These are phyloP conservation scores for Diaporthe sp. DNA, from an alignment of 2,329 filamentous ascomycete species.

Conservation along the genomic window DNA sequence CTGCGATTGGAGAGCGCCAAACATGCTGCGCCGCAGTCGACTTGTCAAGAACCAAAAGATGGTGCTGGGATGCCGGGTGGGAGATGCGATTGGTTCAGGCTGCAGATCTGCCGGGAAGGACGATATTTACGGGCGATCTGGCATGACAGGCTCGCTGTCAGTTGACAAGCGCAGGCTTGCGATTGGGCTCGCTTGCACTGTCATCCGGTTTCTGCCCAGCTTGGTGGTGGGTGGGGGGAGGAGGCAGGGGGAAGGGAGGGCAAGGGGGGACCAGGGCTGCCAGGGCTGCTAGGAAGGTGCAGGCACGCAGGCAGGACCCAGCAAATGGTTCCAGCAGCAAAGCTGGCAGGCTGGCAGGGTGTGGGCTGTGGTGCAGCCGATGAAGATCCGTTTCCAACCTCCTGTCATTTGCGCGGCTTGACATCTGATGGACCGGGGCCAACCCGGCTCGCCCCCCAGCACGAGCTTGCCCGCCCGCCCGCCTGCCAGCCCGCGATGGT, in stretches of 20 bases:
- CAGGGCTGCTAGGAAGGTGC: not conserved
- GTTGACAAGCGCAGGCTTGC: slow-evolving; percentile 40
- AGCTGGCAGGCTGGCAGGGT: not conserved
- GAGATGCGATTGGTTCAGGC: slow-evolving; percentile 41
- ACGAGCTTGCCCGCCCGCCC: not conserved
- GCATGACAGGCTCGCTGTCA: slow-evolving; percentile 42
- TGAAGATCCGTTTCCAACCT: slow-evolving; percentile 42
- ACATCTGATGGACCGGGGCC: slow-evolving; percentile 20
- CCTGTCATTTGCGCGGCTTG: slow-evolving; percentile 39
- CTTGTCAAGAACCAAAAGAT: slow-evolving; percentile 35
- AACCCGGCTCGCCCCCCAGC: slow-evolving; percentile 9
- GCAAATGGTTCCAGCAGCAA: not conserved
- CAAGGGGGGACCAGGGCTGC: slow-evolving; percentile 5
- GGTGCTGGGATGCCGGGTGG: slow-evolving; percentile 31
- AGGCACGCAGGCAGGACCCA: not conserved
- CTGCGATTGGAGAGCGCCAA: slow-evolving; percentile 38
- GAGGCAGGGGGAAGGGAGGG: not conserved
- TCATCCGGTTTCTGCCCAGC: slow-evolving; percentile 43
- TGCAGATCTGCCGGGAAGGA: slow-evolving; percentile 43
- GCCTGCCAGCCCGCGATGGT: slow-evolving; percentile 29
- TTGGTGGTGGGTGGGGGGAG: slow-evolving; percentile 9
- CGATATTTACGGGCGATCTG: slow-evolving; percentile 42
- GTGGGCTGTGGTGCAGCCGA: slow-evolving; percentile 34
- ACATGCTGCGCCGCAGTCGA: slow-evolving; percentile 28
- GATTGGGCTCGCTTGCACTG: slow-evolving; percentile 41